Evolutionary conservation across 148 eudicot species (phyloP).

Genomic region (Silene uniflora): DNA sequence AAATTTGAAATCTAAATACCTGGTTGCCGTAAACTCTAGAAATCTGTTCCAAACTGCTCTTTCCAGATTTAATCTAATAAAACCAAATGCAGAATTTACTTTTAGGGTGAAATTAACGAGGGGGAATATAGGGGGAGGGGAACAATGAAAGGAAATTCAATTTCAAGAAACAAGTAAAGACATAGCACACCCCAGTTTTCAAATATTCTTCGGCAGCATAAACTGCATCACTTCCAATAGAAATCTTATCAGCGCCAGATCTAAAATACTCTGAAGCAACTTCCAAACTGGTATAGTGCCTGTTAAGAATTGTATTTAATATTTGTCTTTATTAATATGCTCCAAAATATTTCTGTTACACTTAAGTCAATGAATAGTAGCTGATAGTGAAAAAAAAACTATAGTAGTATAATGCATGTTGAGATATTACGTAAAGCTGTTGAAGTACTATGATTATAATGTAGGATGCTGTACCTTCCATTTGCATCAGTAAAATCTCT

Average conservation of each 20-base stretch:
- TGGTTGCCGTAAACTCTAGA: slow-evolving; percentile 95
- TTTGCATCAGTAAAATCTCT: slow-evolving; percentile 93
- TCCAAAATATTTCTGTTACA: neutral
- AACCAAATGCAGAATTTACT: neutral
- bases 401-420: neutral
- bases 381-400: neutral
- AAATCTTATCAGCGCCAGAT: slow-evolving; percentile 96
- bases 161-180: slow-evolving; percentile 1
- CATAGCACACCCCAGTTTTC: slow-evolving; percentile 61
- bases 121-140: neutral
- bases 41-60: slow-evolving; percentile 84
- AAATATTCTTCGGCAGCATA: slow-evolving; percentile 91
- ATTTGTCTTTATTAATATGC: neutral
- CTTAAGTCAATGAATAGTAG: neutral
- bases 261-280: slow-evolving; percentile 99
- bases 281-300: slow-evolving; percentile 92
- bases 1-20: slow-evolving; percentile 35
- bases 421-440: too few relatives aligned
- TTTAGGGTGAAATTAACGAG: neutral
- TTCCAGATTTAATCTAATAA: slow-evolving; percentile 76
- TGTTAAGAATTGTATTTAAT: slow-evolving; percentile 24
- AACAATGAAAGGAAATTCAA: neutral
- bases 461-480: slow-evolving; percentile 59
- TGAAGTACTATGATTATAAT: neutral
- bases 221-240: slow-evolving; percentile 98